These are phyloP conservation scores for Pythium pyrilobum DNA, from an alignment of 352 stramenopile genomes.

Conservation along the genomic window DNA sequence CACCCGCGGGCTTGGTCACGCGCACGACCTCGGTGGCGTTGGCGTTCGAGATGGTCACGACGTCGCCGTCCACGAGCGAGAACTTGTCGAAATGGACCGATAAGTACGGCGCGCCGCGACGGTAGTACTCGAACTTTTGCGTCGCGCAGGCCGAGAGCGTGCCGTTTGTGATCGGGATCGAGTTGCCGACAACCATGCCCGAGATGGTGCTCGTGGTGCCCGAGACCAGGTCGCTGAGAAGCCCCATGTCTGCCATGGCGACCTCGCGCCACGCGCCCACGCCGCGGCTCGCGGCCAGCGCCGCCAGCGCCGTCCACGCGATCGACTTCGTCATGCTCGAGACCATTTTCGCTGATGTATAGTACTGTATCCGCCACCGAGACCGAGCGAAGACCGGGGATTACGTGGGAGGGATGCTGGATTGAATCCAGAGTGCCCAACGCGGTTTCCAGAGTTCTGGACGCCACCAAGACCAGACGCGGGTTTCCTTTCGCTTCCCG, in stretches of 20 bases:
- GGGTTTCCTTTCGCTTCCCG: not conserved
- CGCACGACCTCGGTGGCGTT: slow-evolving; percentile 9
- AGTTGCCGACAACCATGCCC: slow-evolving; percentile 30
- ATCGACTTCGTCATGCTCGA: not conserved
- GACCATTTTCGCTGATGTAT: not conserved
- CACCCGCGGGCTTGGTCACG: slow-evolving; percentile 7
- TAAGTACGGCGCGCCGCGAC: slow-evolving; percentile 24
- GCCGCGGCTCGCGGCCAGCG: not conserved
- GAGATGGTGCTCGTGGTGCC: not conserved
- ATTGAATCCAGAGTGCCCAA: slow-evolving; percentile 14
- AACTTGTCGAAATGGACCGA: slow-evolving; percentile 30
- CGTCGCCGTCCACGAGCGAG: slow-evolving; percentile 20
- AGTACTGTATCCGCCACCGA: slow-evolving; percentile 13
- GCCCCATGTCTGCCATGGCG: slow-evolving; percentile 12
- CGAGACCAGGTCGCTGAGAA: not conserved
- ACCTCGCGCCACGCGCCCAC: slow-evolving; percentile 11
- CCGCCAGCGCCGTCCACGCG: not conserved
- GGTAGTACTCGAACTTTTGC: slow-evolving; percentile 17
- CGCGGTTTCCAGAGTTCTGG: not conserved
- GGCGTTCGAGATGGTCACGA: slow-evolving; percentile 14
- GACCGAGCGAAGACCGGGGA: slow-evolving; percentile 1
- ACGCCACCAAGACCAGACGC: not conserved
- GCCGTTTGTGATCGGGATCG: slow-evolving; percentile 26
- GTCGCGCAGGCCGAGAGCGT: slow-evolving; percentile 22
- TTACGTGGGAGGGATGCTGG: slow-evolving; percentile 13